phyloP scores from a whole-genome alignment of 2,329 filamentous ascomycete species.

The Microsporum audouinii region DNA sequence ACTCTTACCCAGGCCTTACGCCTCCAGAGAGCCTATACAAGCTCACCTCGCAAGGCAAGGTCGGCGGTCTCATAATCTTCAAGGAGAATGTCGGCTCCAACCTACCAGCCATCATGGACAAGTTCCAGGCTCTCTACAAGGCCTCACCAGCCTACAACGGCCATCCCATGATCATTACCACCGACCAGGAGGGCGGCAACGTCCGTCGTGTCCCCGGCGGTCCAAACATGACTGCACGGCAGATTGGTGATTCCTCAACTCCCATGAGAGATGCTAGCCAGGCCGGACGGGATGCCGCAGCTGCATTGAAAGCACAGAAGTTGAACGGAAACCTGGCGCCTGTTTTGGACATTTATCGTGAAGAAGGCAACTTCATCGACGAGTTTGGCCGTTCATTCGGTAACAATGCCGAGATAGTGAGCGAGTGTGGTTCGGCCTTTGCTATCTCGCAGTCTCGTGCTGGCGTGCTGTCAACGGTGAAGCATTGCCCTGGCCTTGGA shows the following conservation, averaged over 20 bases:
- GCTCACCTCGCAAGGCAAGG: constrained; percentile 21
- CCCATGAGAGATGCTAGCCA: constrained; percentile 15
- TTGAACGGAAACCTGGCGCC: constrained; percentile 22
- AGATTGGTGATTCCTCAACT: constrained; percentile 14
- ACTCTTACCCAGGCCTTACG: constrained; percentile 21
- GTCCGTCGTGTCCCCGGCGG: constrained; percentile 16
- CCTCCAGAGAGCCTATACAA: constrained; percentile 20
- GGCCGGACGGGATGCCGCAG: constrained; percentile 18
- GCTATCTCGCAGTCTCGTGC: constrained; percentile 17
- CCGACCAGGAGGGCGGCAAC: constrained; percentile 25
- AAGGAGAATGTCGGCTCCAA: constrained; percentile 22
- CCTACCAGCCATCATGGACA: constrained; percentile 15
- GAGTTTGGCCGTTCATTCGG: constrained; percentile 20
- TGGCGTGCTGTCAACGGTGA: constrained; percentile 19
- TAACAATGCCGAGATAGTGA: constrained; percentile 18
- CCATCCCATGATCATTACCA: constrained; percentile 22
- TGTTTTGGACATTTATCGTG: constrained; percentile 22
- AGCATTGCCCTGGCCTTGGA: constrained; percentile 26
- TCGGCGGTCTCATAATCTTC: constrained; percentile 25
- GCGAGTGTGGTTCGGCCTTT: constrained; percentile 16
- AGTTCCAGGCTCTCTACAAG: constrained; percentile 19
- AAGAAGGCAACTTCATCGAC: constrained; percentile 21
- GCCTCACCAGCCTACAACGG: constrained; percentile 16
- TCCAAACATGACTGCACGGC: neutral
- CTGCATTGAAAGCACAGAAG: constrained; percentile 13